A percentile compares a stretch with the other conserved stretches of the same genome.
Conservation (phyloP, 257 asterid genomes). For the Solanum sitiens region DNA sequence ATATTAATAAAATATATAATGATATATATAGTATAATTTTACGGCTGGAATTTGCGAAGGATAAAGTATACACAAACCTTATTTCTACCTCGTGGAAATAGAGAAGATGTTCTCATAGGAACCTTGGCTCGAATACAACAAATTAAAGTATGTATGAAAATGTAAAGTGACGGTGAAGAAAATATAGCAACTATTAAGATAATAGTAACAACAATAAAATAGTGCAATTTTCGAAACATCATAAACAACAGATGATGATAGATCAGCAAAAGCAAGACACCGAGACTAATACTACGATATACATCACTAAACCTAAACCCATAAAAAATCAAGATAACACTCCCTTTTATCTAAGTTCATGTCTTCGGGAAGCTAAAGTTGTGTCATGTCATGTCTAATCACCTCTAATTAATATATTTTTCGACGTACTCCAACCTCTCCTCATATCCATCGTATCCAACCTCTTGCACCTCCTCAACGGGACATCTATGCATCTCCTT, state of each 20-base stretch:
- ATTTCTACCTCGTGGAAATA: no score
- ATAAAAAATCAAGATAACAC: background rate
- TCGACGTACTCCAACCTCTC: background rate
- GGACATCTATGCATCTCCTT: background rate
- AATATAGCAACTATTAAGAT: background rate
- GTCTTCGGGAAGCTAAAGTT: background rate
- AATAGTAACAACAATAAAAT: no score
- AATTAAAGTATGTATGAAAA: background rate
- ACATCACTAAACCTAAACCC: background rate
- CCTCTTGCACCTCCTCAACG: background rate
- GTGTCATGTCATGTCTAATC: background rate
- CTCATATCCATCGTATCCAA: background rate
- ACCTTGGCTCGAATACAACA: no score
- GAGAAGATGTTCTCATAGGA: background rate
- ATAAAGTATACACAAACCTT: no score
- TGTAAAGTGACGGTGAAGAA: background rate
- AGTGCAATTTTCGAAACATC: background rate
- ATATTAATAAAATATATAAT: no score
- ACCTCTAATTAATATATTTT: no score
- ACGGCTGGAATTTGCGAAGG: accelerated
- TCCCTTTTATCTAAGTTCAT: background rate
- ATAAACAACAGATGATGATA: no score
- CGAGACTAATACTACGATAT: background rate
- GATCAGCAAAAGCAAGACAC: background rate
- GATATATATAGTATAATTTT: background rate